Base-by-base conservation (phyloP, 805 yeast species). In the Nakazawaea siamensis region DNA sequence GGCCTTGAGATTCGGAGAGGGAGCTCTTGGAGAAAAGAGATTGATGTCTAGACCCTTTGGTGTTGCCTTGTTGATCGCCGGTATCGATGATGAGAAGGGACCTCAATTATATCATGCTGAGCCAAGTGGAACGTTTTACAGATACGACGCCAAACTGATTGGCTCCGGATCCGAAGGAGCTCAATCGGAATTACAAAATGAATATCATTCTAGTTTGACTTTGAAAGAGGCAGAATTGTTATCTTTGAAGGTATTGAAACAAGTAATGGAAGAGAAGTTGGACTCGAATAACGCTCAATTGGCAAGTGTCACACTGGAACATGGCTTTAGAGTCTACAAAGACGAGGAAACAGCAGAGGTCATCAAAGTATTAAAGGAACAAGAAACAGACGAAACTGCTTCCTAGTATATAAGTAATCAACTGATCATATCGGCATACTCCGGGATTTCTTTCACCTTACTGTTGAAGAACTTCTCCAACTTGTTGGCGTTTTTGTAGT, bases 161-260 rank as follows among this genome's bases (percentile, higher is more conserved):
- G 99, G 99, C 11, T 84, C 96, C 2, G 99, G 99, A 15, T 83
- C 95, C 12, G 99, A 92, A 62, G 98, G 98, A 44, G 99, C 99
- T 2, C 98, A 94, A 62, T 81, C 96, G 2, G 99, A 92, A 59
- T 69, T 92, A 53, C 96, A 88, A 59, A 90, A 88, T 52, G 96
- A 92, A 62, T 92, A 92, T 63, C 97, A 90, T 62, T 80, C 80
- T 46, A 84, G 95, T 15, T 69, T 92, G 50, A 86, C 97, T 11
- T 65, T 92, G 47, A 76, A 78, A 46, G 98, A 94, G 56, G 98
- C 97, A 7, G 97, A 92, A 66, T 60, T 83, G 28, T 68, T 92
- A 53, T 80, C 88, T 5, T 70, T 92, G 53, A 88, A 87, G 64
- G 83, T 85, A 38, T 70, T 92, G 49, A 88, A 88, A 58, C 98